Conservation (phyloP, 306 rosid species). For the Trifolium repens region DNA sequence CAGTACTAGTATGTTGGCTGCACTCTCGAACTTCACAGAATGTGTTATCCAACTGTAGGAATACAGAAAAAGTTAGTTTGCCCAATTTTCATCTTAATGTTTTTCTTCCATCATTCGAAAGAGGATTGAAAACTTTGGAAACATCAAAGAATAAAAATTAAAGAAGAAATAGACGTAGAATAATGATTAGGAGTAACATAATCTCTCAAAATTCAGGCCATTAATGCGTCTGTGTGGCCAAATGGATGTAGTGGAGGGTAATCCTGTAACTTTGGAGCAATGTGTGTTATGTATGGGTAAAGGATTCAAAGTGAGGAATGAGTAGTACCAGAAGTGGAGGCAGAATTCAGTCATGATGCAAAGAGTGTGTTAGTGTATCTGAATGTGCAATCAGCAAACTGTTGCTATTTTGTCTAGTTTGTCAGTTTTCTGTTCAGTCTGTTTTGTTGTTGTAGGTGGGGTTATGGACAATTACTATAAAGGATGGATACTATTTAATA, state of each 20-base stretch:
- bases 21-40: neutral
- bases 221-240: neutral
- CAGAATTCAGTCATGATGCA: neutral
- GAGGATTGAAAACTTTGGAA: neutral
- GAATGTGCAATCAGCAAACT: conserved; percentile 5
- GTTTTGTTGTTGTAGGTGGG: neutral
- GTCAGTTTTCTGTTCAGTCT: conserved; percentile 8
- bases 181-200: neutral
- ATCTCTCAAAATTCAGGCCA: neutral
- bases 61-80: neutral
- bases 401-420: neutral
- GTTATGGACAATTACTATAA: neutral
- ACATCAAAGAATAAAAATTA: neutral
- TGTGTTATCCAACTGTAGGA: neutral
- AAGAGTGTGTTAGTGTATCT: neutral
- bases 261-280: neutral
- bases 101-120: neutral
- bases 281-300: neutral
- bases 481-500: neutral
- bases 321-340: neutral
- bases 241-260: neutral
- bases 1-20: neutral
- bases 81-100: neutral
- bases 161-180: neutral
- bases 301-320: neutral